Evolutionary conservation across 192 early-diverging fungal genomes (phyloP).

Genomic region (Geosiphon pyriformis): DNA sequence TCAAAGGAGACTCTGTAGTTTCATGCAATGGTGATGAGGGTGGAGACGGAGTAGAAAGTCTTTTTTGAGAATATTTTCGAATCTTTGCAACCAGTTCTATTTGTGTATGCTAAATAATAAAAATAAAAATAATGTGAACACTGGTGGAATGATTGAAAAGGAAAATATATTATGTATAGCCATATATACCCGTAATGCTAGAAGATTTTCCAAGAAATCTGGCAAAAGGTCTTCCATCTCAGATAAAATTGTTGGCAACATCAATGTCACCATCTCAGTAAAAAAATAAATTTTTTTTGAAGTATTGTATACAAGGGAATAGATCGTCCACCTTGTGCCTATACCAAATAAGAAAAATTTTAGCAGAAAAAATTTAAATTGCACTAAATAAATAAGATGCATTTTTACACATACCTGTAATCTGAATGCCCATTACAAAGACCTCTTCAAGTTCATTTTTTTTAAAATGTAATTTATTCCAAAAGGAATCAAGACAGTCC

Average conservation of each 20-base stretch:
- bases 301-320: constrained; percentile 18
- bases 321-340: constrained; percentile 19
- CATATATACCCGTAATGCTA: constrained; percentile 21
- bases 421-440: constrained; percentile 10
- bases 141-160: background rate
- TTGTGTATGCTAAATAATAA: constrained; percentile 20
- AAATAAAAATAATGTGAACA: constrained; percentile 16
- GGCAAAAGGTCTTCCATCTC: constrained; percentile 14
- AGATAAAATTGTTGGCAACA: background rate
- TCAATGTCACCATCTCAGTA: constrained; percentile 19
- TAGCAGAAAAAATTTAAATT: constrained; percentile 10
- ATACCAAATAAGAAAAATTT: constrained; percentile 12
- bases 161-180: constrained; percentile 4
- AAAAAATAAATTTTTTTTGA: constrained; percentile 21
- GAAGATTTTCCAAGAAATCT: constrained; percentile 17
- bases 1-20: constrained; percentile 9
- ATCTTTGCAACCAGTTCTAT: constrained; percentile 17
- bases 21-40: constrained; percentile 17
- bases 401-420: constrained; percentile 17
- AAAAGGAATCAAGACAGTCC: constrained; percentile 8
- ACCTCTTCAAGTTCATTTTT: constrained; percentile 16
- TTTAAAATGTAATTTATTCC: constrained; percentile 20
- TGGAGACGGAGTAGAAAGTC: constrained; percentile 13
- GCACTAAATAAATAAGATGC: constrained; percentile 2
- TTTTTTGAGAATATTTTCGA: constrained; percentile 19